Conservation (phyloP, 116 monocot genomes). For the Zostera marina region DNA sequence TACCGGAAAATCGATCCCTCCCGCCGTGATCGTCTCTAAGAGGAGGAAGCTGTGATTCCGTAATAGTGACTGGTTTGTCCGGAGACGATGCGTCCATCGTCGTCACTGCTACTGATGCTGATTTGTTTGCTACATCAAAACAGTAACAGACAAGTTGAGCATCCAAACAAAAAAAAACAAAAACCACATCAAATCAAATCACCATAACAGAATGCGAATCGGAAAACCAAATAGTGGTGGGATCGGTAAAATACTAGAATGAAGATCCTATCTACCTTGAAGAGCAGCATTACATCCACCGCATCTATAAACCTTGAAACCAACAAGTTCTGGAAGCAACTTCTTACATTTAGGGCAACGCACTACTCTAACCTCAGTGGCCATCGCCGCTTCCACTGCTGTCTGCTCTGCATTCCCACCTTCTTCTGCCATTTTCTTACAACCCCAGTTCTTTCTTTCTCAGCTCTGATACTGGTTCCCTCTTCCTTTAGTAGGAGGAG, state of each 20-base stretch:
- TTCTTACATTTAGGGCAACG: constrained; percentile 82
- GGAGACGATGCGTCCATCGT: constrained; percentile 1
- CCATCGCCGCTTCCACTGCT: constrained; percentile 1
- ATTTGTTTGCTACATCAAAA: constrained; percentile 5
- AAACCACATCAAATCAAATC: no score
- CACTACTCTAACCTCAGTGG: constrained; percentile 48
- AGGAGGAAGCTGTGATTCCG: neutral
- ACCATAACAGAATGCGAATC: no score
- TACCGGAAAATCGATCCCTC: neutral
- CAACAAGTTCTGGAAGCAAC: constrained; percentile 63
- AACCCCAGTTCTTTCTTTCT: neutral
- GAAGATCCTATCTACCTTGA: no score
- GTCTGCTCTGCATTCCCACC: constrained; percentile 10
- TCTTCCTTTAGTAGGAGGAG: constrained; percentile 3
- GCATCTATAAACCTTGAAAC: constrained; percentile 69
- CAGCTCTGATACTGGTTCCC: neutral
- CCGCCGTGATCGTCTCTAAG: no score
- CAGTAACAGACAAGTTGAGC: neutral
- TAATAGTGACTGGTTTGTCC: constrained; percentile 7
- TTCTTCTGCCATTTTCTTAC: constrained; percentile 37
- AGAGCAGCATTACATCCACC: constrained; percentile 87
- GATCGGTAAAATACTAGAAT: no score
- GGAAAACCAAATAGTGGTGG: neutral
- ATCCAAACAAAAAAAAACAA: neutral
- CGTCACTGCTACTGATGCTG: constrained; percentile 3